phyloP scores from a whole-genome alignment of 2,329 filamentous ascomycete genomes.

The Decorospora gaudefroyi region DNA sequence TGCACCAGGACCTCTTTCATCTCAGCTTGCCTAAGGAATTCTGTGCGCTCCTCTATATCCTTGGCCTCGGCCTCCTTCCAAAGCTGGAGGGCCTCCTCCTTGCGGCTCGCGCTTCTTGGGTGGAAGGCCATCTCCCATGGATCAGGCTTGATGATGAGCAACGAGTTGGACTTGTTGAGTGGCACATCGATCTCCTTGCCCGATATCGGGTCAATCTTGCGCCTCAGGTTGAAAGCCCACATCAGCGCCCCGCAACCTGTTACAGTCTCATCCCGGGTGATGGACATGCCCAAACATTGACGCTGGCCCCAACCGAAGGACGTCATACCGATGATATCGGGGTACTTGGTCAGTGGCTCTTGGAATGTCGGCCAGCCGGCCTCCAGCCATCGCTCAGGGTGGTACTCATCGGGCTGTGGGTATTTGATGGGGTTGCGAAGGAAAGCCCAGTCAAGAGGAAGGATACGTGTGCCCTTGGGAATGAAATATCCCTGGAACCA shows the following conservation, averaged over 20 bases:
- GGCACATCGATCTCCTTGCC: constrained; percentile 52
- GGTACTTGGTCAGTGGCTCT: constrained; percentile 65
- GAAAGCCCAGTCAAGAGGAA: constrained; percentile 46
- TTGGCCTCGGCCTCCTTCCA: constrained; percentile 47
- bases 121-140: constrained; percentile 61
- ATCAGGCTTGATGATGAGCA: constrained; percentile 63
- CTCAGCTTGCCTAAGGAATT: constrained; percentile 41
- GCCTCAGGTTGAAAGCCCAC: constrained; percentile 55
- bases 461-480: constrained; percentile 52
- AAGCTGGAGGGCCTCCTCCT: constrained; percentile 33
- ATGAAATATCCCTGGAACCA: constrained; percentile 57
- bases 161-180: constrained; percentile 57
- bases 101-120: constrained; percentile 52
- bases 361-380: constrained; percentile 67
- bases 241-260: constrained; percentile 57
- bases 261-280: constrained; percentile 62
- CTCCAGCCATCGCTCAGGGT: constrained; percentile 66
- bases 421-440: constrained; percentile 60
- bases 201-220: constrained; percentile 53
- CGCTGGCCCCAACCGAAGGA: constrained; percentile 68
- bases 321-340: constrained; percentile 66
- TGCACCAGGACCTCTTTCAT: constrained; percentile 15
- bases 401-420: constrained; percentile 66
- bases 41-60: constrained; percentile 43
- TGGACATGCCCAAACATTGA: constrained; percentile 64